These are phyloP conservation scores for Macrotyloma uniflorum DNA, from an alignment of 306 rosid genomes.

Conservation along the genomic window DNA sequence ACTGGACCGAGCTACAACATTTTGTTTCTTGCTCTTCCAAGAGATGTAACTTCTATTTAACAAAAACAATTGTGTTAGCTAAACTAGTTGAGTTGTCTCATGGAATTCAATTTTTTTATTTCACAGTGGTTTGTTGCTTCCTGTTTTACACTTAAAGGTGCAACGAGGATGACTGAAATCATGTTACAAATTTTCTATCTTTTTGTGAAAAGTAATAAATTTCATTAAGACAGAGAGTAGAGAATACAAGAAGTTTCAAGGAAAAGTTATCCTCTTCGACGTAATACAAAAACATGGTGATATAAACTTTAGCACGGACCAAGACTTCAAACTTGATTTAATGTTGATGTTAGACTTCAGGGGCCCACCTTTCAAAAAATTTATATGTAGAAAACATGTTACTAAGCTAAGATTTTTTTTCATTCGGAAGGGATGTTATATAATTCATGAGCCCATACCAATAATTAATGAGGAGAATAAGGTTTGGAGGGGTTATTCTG, in stretches of 20 bases:
- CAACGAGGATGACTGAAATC: slow-evolving; percentile 6
- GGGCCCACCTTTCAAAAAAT: neutral
- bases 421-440: neutral
- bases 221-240: neutral
- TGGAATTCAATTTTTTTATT: neutral
- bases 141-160: neutral
- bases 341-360: neutral
- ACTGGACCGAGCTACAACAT: too few relatives aligned
- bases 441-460: neutral
- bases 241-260: neutral
- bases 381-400: neutral
- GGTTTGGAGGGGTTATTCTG: neutral
- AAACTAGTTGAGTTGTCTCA: neutral
- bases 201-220: neutral
- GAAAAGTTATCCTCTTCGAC: neutral
- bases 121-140: neutral
- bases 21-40: too few relatives aligned
- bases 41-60: too few relatives aligned
- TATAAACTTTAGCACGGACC: neutral
- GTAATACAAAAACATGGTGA: neutral
- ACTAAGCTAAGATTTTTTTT: neutral
- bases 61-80: too few relatives aligned
- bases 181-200: neutral
- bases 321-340: neutral
- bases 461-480: neutral